Evolutionary conservation across 1,284 basidiomycete genomes (phyloP), one percentile per base, ranked within the genome.

Genomic region (Tremellales sp.): DNA sequence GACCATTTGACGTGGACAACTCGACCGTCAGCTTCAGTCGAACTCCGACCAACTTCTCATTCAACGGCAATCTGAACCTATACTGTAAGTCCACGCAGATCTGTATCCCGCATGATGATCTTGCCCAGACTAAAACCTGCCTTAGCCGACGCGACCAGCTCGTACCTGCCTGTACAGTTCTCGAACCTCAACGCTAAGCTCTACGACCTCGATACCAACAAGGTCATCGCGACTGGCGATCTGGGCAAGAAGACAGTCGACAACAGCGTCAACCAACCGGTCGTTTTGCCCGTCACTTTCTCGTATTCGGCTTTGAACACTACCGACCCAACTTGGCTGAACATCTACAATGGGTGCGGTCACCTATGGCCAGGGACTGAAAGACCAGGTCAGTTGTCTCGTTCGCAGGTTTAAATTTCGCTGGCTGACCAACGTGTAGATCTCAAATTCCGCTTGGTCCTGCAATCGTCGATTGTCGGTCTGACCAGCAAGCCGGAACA

Each of bases 291-390:
- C 1, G 74, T 93, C 46, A 85, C 84, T 58, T 90, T 92, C 71
- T 81, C 82, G 0, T 92, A 91, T 66, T 54, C 81, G n/a, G 86
- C 85, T 0, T 75, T 80, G n/a, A 92, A 93, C 66, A 78, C 80
- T 43, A 82, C 84, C 1, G 89, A 93, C 72, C 76, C 78, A 35
- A 91, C 89, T 25, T 93, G 89, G 88, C 70, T 70, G 24, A 82
- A 83, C 56, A 86, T 86, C 81, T 88, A 92, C 71, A 77, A 85
- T 54, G 85, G 82, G 6, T 92, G 89, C 77, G 75, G 89, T 82
- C 74, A 74, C 70, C 40, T 79, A 57, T 49, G 70, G 79, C 40
- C 81, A 75, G 77, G 79, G 43, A 81, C 82, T 5, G 67, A 70
- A 25, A 80, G 89, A 40, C 82, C 82, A 39, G 77, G 87, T 87